Conservation (phyloP, 768 basidiomycete species). For the Candolleomyces aberdarensis region DNA sequence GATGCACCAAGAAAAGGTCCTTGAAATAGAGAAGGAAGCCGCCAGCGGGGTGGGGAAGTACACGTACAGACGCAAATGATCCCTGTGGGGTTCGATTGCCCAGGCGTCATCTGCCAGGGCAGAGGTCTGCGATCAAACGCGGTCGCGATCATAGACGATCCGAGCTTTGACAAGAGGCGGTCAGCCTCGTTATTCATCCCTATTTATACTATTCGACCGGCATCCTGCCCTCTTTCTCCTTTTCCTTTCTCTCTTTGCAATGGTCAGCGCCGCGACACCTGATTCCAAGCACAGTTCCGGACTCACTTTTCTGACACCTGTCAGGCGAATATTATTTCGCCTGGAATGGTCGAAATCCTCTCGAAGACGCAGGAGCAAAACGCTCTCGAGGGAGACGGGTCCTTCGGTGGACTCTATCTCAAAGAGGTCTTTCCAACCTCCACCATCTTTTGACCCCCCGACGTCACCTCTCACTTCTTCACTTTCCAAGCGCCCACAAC, state of each 20-base stretch:
- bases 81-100: neutral
- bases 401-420: conserved; percentile 2
- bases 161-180: neutral
- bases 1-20: conserved; percentile 67
- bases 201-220: neutral
- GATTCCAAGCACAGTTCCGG: neutral
- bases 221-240: neutral
- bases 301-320: conserved; percentile 21
- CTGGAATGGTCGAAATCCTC: conserved; percentile 29
- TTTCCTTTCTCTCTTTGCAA: neutral
- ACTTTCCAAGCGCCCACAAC: too few species aligned
- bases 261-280: neutral
- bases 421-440: neutral
- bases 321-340: conserved; percentile 41
- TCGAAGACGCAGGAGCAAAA: neutral
- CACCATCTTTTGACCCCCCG: conserved; percentile 1
- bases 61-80: neutral
- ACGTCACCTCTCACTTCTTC: neutral
- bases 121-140: too few species aligned
- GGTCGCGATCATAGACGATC: neutral
- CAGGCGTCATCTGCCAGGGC: too few species aligned
- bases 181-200: neutral
- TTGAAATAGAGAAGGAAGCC: conserved; percentile 58
- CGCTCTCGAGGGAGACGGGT: conserved; percentile 12
- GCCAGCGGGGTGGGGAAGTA: conserved; percentile 32